Evolutionary conservation across 257 asterid genomes (phyloP).

Genomic region (Capsicum chinense): DNA sequence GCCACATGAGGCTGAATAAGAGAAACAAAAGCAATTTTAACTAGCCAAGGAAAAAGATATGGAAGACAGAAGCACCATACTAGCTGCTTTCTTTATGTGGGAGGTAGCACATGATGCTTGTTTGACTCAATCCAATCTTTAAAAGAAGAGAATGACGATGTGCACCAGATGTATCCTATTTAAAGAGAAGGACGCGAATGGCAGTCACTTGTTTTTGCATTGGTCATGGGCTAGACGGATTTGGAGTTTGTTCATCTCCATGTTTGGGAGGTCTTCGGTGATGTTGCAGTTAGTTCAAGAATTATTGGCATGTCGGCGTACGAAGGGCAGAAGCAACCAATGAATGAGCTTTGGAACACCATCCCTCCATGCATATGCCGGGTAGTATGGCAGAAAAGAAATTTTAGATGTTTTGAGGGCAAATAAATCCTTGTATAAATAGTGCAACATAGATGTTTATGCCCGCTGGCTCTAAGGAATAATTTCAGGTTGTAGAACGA

Average conservation of each 20-base stretch:
- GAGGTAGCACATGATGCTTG: not conserved
- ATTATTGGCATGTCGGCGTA: not conserved
- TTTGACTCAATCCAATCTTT: not conserved
- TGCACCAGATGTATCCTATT: not conserved
- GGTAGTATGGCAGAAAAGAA: not conserved
- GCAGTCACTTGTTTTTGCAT: not conserved
- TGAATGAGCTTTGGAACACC: not conserved
- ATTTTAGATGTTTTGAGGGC: not conserved
- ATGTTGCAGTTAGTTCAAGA: not conserved
- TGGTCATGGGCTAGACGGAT: not conserved
- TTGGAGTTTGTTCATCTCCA: not conserved
- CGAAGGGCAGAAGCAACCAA: not conserved
- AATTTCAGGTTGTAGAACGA: not conserved
- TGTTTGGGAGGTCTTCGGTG: not conserved
- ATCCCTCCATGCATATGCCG: not conserved
- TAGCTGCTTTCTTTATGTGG: not conserved
- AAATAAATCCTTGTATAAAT: not conserved
- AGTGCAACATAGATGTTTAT: not conserved
- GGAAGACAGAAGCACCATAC: not conserved
- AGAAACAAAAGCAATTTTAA: not conserved
- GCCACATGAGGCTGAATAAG: not conserved
- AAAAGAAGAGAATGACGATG: not conserved
- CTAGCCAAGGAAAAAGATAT: conserved; percentile 4
- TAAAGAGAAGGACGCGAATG: not conserved
- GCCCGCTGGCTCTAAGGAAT: not conserved